phyloP scores from a whole-genome alignment of 495 filamentous ascomycete genomes.

The Penicillium cataractarum region DNA sequence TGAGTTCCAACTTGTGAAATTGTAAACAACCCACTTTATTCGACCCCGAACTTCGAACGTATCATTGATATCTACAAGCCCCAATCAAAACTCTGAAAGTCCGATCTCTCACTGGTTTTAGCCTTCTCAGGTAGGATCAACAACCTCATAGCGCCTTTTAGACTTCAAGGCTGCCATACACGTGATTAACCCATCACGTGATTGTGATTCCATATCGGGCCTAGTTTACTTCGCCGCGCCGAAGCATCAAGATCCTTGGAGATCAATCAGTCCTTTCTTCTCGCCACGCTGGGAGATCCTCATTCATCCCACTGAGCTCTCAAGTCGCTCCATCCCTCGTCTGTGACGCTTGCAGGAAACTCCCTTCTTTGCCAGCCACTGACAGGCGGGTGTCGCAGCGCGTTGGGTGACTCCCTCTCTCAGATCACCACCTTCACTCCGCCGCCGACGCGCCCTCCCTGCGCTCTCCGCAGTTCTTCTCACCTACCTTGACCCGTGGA shows the following conservation, averaged over 20 bases:
- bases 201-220: slow-evolving; percentile 1
- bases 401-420: slow-evolving; percentile 32
- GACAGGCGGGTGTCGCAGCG: slow-evolving; percentile 30
- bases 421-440: slow-evolving; percentile 17
- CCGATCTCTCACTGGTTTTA: not conserved
- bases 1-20: not conserved
- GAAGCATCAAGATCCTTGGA: slow-evolving; percentile 34
- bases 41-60: not conserved
- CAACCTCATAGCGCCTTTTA: not conserved
- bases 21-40: not conserved
- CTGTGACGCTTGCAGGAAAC: slow-evolving; percentile 15
- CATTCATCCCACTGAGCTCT: slow-evolving; percentile 26
- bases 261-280: slow-evolving; percentile 33
- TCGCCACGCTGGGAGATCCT: slow-evolving; percentile 26
- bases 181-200: not conserved
- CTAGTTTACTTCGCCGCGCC: slow-evolving; percentile 24
- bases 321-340: slow-evolving; percentile 17
- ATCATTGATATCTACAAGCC: not conserved
- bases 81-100: not conserved
- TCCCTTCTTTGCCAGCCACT: slow-evolving; percentile 19
- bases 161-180: not conserved
- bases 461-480: slow-evolving; percentile 29
- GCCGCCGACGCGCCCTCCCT: slow-evolving; percentile 35
- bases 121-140: not conserved
- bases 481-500: not conserved